phyloP scores from a whole-genome alignment of 228 moss, liverwort and hornwort species.

The Sphagnum magellanicum region DNA sequence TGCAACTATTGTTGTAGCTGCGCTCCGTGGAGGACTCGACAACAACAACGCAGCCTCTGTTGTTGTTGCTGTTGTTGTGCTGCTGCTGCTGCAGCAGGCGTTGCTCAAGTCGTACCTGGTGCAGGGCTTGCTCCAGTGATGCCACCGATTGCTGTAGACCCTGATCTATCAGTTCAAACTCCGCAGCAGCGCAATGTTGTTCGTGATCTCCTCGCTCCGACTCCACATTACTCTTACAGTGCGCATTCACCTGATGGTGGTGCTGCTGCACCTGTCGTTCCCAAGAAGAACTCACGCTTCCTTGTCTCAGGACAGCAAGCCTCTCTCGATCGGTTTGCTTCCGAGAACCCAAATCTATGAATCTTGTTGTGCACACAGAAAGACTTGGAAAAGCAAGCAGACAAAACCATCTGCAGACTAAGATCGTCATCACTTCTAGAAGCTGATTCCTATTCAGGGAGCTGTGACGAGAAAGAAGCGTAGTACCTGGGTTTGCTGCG shows the following conservation, averaged over 20 bases:
- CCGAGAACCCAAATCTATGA: no score
- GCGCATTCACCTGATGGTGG: no score
- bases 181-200: slow-evolving; percentile 30
- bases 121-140: slow-evolving; percentile 85
- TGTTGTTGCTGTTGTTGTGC: slow-evolving; percentile 27
- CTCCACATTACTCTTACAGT: slow-evolving; percentile 24
- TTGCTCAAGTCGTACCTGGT: slow-evolving; percentile 90
- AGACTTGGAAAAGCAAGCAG: no score
- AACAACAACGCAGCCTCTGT: slow-evolving; percentile 6
- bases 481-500: slow-evolving; percentile 2
- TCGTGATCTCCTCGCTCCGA: slow-evolving; percentile 7
- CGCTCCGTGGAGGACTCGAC: neutral
- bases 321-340: no score
- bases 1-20: slow-evolving; percentile 9
- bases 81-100: slow-evolving; percentile 82
- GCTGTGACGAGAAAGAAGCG: neutral
- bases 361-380: no score
- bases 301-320: no score
- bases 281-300: neutral
- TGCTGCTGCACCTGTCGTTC: slow-evolving; percentile 39
- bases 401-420: no score
- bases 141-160: slow-evolving; percentile 87
- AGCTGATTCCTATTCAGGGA: neutral
- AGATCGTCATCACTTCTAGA: neutral
- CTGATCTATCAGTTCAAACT: slow-evolving; percentile 81